Evolutionary conservation across 495 filamentous ascomycete species (phyloP), one percentile per base, ranked within the genome.

Genomic region (Neurospora cerealis): DNA sequence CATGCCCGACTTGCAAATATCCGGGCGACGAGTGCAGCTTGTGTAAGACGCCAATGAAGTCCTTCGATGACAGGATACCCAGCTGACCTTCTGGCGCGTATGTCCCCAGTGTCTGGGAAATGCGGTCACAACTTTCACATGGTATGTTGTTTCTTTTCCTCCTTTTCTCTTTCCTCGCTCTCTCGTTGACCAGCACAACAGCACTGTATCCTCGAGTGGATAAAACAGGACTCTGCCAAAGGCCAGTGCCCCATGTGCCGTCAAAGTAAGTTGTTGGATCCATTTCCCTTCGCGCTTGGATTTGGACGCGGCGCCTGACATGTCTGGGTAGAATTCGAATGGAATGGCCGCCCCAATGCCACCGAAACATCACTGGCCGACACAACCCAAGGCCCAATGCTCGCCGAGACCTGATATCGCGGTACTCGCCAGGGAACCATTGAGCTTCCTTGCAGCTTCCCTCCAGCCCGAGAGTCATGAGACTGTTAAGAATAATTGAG

Each of bases 111-210:
- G 66, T 93, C 93, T 69, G 96, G 96, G 24, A 96, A 93, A 83
- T 99, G 96, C 80, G 94, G 93, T 13, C 96, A 99, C 80, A 96
- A 93, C 69, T 98, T 98, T 79, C 96, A 98, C 83, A 95, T 97
- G 95, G 94, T 97, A 80, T 72, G 85, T 40, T 69, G 66, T 4
- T 36, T 36, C 71, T 66, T 37, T 76, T 9, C 17, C 34, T 36
- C 28, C 24, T 69, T 34, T 17, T 48, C 34, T 21, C 28, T 19
- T 28, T 11, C 24, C 48, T 24, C 11, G 10, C 48, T 66, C 40
- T 70, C 75, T 42, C 34, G 37, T n/a, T 71, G 6, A 71, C 36
- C 38, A 71, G 32, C 36, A 32, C 15, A 6, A 46, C 69, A 97
- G 95, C 96, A 99, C 82, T 99, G 96, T 79, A 93, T 98, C 72